Base-by-base conservation (phyloP, 2,329 filamentous ascomycete species). In the Fusarium pseudograminearum region DNA sequence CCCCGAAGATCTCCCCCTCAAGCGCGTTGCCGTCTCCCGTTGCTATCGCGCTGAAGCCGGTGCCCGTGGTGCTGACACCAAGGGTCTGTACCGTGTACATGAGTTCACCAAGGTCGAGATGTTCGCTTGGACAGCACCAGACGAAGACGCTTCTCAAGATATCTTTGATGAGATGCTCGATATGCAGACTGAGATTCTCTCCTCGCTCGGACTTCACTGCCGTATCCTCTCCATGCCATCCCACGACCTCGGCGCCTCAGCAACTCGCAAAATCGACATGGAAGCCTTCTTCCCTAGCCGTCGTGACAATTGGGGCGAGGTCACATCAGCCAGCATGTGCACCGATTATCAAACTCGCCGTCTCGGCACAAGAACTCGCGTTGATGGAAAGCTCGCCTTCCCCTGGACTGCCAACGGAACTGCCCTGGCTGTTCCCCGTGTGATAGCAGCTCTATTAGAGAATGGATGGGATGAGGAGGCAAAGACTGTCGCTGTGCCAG, bases 101-200 rank as follows among this genome's bases (percentile, higher is more conserved):
- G 96, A 99, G 80, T 99, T 99, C 81, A 97, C 94, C 30, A 99
- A 99, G 79, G 95, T 99, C 0, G 96, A 99, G 80, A 90, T 99
- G 85, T 98, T 99, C 78, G 94, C 92, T 1, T 99, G 96, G 96
- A 91, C 93, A 7, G 74, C 85, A 31, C 89, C 92, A 3, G 84
- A 88, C 55, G 60, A 74, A 4, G 77, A 76, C 33, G 76, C 79
- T 41, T 83, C 89, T 0, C 82, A 85, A 10, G 82, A 86, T 0
- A 74, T 95, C 15, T 97, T 97, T 78, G 84, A 92, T 52, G 94
- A 98, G 80, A 93, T 99, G 84, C 83, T 98, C 53, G 87, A 89
- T 64, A 91, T 98, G 55, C 96, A 99, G 81, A 91, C 88, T 4
- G 91, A 96, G 76, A 94, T 99, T 57, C 83, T 98, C 15, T 83